Evolutionary conservation across 805 yeast species (phyloP).

Genomic region (Metschnikowia chrysomelidarum): DNA sequence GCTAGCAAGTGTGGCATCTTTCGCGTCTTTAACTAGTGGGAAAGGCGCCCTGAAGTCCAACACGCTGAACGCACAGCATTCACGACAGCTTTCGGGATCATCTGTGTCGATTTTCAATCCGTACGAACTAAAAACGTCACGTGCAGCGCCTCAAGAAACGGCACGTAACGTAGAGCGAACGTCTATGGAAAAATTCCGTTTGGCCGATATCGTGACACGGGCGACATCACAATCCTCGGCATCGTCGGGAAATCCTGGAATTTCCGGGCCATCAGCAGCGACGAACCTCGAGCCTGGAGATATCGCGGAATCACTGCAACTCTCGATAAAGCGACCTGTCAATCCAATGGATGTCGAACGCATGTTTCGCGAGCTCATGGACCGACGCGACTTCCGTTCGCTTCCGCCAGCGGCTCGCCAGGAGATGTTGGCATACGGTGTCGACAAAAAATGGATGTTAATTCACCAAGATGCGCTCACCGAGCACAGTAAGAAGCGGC

Average conservation of each 20-base stretch:
- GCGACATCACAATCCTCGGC: constrained; percentile 7
- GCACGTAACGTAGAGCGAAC: constrained; percentile 5
- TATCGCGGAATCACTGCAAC: constrained; percentile 17
- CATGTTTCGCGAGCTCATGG: constrained; percentile 78
- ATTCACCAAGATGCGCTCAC: constrained; percentile 82
- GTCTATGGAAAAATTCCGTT: constrained; percentile 3
- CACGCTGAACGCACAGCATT: constrained; percentile 17
- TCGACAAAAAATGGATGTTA: constrained; percentile 87
- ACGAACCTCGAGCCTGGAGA: constrained; percentile 16
- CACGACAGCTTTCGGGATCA: not conserved
- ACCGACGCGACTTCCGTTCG: constrained; percentile 70
- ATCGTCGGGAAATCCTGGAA: constrained; percentile 4
- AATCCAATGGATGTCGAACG: constrained; percentile 65
- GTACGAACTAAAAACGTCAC: constrained; percentile 27
- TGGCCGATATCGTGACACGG: constrained; percentile 9
- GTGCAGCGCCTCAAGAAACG: constrained; percentile 4
- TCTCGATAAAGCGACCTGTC: constrained; percentile 60
- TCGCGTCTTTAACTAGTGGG: constrained; percentile 8
- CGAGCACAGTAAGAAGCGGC: constrained; percentile 57
- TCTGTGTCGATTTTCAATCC: constrained; percentile 40
- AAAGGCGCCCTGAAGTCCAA: constrained; percentile 7
- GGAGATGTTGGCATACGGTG: constrained; percentile 71
- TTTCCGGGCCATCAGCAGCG: constrained; percentile 1
- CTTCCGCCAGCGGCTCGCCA: constrained; percentile 70
- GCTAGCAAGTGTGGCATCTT: constrained; percentile 9